These are phyloP conservation scores for Candida nonsorbophila DNA, from an alignment of 805 yeast species.

Conservation along the genomic window DNA sequence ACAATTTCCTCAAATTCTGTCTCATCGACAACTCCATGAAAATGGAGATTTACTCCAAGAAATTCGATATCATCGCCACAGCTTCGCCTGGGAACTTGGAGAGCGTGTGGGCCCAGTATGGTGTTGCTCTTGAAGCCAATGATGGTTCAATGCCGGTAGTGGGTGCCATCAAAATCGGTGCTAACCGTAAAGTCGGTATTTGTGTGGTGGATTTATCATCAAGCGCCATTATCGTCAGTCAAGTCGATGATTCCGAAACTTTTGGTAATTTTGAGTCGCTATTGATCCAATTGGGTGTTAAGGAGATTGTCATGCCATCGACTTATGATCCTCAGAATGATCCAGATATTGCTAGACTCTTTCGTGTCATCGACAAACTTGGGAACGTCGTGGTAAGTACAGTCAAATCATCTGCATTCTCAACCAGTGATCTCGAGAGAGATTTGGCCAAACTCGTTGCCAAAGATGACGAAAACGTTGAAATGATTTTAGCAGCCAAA, in stretches of 20 bases:
- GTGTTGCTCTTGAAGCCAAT: conserved; percentile 54
- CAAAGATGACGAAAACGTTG: conserved; percentile 24
- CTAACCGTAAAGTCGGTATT: conserved; percentile 60
- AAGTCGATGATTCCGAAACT: conserved; percentile 82
- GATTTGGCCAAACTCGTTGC: conserved; percentile 67
- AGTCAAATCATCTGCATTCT: conserved; percentile 52
- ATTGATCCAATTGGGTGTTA: conserved; percentile 82
- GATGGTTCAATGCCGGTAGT: conserved; percentile 37
- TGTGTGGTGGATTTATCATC: conserved; percentile 73
- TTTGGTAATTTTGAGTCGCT: conserved; percentile 83
- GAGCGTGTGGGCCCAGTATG: conserved; percentile 32
- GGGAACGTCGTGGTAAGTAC: conserved; percentile 72
- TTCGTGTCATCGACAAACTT: conserved; percentile 63
- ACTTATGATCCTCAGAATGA: conserved; percentile 26
- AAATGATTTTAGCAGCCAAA: conserved; percentile 48
- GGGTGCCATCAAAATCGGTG: conserved; percentile 34
- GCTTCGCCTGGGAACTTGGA: conserved; percentile 93
- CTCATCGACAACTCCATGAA: conserved; percentile 69
- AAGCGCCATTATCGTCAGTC: conserved; percentile 63
- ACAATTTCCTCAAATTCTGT: conserved; percentile 55
- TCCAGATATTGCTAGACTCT: conserved; percentile 58
- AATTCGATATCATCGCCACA: conserved; percentile 51
- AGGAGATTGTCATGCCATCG: conserved; percentile 68
- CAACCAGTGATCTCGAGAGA: conserved; percentile 64
- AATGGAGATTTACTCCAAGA: conserved; percentile 69